These are phyloP conservation scores for Pyrenophora teres DNA, from an alignment of 2,329 filamentous ascomycete species.

Conservation along the genomic window DNA sequence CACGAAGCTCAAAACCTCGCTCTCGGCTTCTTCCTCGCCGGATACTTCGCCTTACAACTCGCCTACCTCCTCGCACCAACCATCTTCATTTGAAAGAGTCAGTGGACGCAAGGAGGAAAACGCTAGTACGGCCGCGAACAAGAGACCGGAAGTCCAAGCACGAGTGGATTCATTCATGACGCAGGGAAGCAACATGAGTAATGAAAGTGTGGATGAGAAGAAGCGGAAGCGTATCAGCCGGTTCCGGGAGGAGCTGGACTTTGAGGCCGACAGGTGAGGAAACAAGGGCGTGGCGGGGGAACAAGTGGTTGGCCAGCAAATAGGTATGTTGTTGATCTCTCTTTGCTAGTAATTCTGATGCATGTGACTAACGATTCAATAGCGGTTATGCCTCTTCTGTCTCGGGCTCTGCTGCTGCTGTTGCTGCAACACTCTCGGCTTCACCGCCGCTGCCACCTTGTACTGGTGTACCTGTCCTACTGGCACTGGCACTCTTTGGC, in stretches of 20 bases:
- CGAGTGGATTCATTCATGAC: constrained; percentile 30
- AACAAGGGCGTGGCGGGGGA: background rate
- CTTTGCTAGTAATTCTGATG: background rate
- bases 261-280: constrained; percentile 18
- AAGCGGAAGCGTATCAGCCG: constrained; percentile 34
- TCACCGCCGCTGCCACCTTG: constrained; percentile 6
- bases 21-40: constrained; percentile 32
- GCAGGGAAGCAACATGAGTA: constrained; percentile 18
- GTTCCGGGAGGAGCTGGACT: constrained; percentile 39
- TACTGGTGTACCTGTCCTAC: constrained; percentile 18
- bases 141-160: constrained; percentile 19
- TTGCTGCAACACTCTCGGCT: background rate
- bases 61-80: constrained; percentile 22
- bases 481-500: constrained; percentile 32
- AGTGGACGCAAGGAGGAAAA: constrained; percentile 26
- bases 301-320: background rate
- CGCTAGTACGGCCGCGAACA: constrained; percentile 10
- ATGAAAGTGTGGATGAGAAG: constrained; percentile 23
- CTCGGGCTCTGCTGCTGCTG: constrained; percentile 2
- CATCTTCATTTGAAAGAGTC: constrained; percentile 33
- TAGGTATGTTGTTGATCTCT: constrained; percentile 17
- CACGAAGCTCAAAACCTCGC: constrained; percentile 37
- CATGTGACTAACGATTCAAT: constrained; percentile 2
- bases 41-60: constrained; percentile 18
- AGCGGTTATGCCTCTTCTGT: constrained; percentile 8